These are phyloP conservation scores for Amanita subjunquillea DNA, from an alignment of 768 basidiomycete species.

Conservation along the genomic window DNA sequence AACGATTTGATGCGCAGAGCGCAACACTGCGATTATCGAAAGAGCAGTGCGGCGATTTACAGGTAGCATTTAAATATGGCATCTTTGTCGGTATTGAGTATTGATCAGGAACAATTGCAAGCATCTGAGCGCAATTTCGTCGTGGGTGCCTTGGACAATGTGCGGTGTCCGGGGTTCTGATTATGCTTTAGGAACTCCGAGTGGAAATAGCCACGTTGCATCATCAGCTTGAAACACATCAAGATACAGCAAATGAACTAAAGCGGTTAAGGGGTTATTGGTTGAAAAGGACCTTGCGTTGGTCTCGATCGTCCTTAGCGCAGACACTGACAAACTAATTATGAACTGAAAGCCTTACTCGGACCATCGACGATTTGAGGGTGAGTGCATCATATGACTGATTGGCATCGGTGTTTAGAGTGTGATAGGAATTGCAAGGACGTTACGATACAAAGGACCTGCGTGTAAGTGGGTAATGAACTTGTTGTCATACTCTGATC, in stretches of 20 bases:
- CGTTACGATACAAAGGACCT: neutral
- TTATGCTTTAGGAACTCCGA: neutral
- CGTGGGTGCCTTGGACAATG: neutral
- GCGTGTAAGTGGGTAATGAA: neutral
- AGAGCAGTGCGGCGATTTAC: constrained; percentile 43
- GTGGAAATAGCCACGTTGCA: neutral
- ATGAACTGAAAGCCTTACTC: neutral
- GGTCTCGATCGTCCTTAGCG: neutral
- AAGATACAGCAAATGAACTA: neutral
- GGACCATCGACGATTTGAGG: neutral
- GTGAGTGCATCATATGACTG: neutral
- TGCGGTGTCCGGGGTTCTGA: neutral
- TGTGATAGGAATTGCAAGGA: neutral
- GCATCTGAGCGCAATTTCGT: constrained; percentile 6
- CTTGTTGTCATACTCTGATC: neutral
- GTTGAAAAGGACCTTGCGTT: neutral
- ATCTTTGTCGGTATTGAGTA: neutral
- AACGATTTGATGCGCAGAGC: constrained; percentile 49
- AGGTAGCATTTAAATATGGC: constrained; percentile 12
- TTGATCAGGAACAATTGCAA: constrained; percentile 13
- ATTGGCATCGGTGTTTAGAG: neutral
- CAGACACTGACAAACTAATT: neutral
- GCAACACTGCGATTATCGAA: constrained; percentile 42
- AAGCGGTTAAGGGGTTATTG: neutral
- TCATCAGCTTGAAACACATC: constrained; percentile 1